Conservation (phyloP, 75 land plant genomes). For the Selaginella tamariscina region DNA sequence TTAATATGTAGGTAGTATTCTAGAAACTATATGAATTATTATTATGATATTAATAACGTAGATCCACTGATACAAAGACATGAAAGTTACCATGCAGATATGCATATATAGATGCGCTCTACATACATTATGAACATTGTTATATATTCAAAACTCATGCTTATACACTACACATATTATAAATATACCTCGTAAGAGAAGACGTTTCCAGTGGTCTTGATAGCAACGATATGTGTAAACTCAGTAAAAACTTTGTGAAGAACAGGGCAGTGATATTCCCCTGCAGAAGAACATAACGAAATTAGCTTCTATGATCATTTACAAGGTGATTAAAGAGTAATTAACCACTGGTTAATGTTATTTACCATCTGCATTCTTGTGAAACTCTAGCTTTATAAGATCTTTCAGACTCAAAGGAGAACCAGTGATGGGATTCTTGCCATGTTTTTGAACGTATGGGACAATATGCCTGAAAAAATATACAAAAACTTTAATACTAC, state of each 20-base stretch:
- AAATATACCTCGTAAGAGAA: constrained; percentile 70
- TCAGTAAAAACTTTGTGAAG: constrained; percentile 92
- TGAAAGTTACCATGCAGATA: no score
- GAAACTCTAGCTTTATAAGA: constrained; percentile 74
- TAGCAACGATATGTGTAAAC: constrained; percentile 88
- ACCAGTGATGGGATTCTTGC: constrained; percentile 83
- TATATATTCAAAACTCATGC: no score
- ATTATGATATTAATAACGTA: not conserved
- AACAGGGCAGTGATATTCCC: constrained; percentile 88
- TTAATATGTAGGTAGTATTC: no score
- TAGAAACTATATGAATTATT: no score
- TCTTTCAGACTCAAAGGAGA: constrained; percentile 49
- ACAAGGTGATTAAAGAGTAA: no score
- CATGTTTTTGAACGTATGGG: constrained; percentile 71
- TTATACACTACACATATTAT: no score
- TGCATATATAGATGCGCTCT: not conserved
- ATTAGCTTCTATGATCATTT: no score
- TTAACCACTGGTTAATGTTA: no score
- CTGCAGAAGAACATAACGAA: constrained; percentile 35
- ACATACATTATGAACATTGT: not conserved
- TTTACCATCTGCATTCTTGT: constrained; percentile 83
- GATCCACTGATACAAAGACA: not conserved
- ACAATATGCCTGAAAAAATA: constrained; percentile 55
- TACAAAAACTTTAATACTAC: no score
- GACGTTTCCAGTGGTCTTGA: constrained; percentile 91